A percentile compares a stretch with the other conserved stretches of the same genome.
Conservation (phyloP, 352 stramenopile genomes). For the Pythium scleroteichum region DNA sequence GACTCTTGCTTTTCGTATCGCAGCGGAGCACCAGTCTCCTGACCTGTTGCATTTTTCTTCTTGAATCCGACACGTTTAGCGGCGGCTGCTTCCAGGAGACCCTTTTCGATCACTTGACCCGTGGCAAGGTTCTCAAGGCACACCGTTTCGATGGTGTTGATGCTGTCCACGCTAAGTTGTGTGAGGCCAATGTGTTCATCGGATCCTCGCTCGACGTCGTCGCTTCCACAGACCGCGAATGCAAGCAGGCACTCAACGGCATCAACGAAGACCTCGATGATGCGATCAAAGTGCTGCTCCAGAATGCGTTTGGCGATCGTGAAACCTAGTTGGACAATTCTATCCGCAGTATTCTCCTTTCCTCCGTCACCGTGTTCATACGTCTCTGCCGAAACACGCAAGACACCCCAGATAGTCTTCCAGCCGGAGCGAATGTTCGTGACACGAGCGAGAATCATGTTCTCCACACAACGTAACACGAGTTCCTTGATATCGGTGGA, state of each 20-base stretch:
- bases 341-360: conserved; percentile 48
- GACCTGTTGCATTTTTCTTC: conserved; percentile 33
- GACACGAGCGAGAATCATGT: conserved; percentile 89
- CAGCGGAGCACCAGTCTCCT: conserved; percentile 24
- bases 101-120: conserved; percentile 75
- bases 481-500: conserved; percentile 89
- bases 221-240: conserved; percentile 74
- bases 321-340: conserved; percentile 84
- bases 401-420: conserved; percentile 94
- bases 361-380: conserved; percentile 55
- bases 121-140: conserved; percentile 76
- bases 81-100: conserved; percentile 35
- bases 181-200: conserved; percentile 58
- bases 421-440: conserved; percentile 91
- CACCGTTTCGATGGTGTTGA: conserved; percentile 58
- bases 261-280: conserved; percentile 81
- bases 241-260: conserved; percentile 78
- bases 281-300: conserved; percentile 68
- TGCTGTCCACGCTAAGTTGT: conserved; percentile 70
- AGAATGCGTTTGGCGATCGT: conserved; percentile 89
- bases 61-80: conserved; percentile 61
- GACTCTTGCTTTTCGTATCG: conserved; percentile 75
- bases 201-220: conserved; percentile 57
- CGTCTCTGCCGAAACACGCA: conserved; percentile 86
- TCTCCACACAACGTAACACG: conserved; percentile 90